Conservation (phyloP, 352 stramenopile species). For the Globisporangium solare region DNA sequence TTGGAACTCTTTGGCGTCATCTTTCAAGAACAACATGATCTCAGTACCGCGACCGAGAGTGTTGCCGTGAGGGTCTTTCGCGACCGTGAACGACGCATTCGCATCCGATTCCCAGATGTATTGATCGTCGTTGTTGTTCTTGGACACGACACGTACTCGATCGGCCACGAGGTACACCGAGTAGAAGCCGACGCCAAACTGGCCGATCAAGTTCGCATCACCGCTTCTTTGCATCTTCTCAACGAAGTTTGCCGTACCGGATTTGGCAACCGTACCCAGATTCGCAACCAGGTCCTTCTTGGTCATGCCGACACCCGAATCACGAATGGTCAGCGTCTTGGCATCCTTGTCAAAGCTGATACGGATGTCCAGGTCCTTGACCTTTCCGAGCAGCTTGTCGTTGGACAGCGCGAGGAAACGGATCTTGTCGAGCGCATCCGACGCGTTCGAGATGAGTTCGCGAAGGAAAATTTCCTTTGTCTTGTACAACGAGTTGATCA, state of each 20-base stretch:
- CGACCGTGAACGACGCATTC: conserved; percentile 95
- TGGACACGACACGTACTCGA: conserved; percentile 94
- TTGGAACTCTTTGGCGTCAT: conserved; percentile 96
- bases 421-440: conserved; percentile 99
- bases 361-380: conserved; percentile 59
- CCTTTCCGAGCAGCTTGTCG: conserved; percentile 96
- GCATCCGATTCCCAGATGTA: conserved; percentile 98
- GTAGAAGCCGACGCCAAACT: conserved; percentile 99
- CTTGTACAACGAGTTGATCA: conserved; percentile 80
- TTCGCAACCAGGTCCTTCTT: conserved; percentile 96
- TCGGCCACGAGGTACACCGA: conserved; percentile 98
- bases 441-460: conserved; percentile 99
- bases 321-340: conserved; percentile 97
- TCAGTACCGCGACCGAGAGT: conserved; percentile 96
- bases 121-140: conserved; percentile 97
- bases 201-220: conserved; percentile 96
- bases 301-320: conserved; percentile 99
- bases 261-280: conserved; percentile 98
- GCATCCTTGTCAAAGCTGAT: conserved; percentile 95
- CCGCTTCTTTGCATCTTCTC: conserved; percentile 90
- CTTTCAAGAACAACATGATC: conserved; percentile 99
- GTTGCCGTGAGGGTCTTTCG: conserved; percentile 93
- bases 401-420: conserved; percentile 88
- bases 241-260: conserved; percentile 98
- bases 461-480: conserved; percentile 99